Evolutionary conservation across 805 yeast genomes (phyloP), one percentile per base, ranked within the genome.

Genomic region (Candida chauliodis): DNA sequence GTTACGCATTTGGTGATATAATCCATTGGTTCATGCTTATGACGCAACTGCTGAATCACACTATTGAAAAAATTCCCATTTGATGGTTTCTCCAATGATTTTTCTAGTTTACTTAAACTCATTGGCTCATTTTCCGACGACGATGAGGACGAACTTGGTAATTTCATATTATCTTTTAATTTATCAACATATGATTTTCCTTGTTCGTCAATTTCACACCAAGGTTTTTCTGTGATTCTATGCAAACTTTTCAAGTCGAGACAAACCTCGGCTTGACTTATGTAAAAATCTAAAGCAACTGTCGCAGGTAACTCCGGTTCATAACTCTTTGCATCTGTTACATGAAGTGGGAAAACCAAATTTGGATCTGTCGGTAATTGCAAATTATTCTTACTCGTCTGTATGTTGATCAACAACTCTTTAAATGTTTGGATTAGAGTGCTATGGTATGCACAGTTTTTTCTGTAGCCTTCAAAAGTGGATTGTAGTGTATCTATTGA

Each of bases 1-100:
- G 89, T 81, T 11, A 80, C 60, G 39, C 85, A 77, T 43, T 81
- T 71, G 13, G 82, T 79, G 35, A 83, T 63, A 52, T 75, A 78
- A 47, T 76, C 79, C 33, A 66, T 59, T 16, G 81, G 66, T 21
- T 47, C 51, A 23, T 52, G 46, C 36, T 49, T 59, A 6, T 58
- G 63, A 38, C 52, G 53, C 27, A 64, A 47, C 55, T 47, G 55
- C 19, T 49, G 48, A 15, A 59, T 41, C 16, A 61, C 50, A 26
- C 48, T 53, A 30, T 44, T 42, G 21, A 59, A 42, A 20, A 49
- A 40, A 31, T 23, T n/a, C 19, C 15, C 21, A 8, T 31, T 20
- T 7, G 6, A 22, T 7, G 17, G 13, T 19, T 30, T 24, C 5
- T 47, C 40, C 15, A 56, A 33, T 23, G 51, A 18, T 13, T 44